phyloP scores from a whole-genome alignment of 23 red algal species.

The Gracilaria domingensis region DNA sequence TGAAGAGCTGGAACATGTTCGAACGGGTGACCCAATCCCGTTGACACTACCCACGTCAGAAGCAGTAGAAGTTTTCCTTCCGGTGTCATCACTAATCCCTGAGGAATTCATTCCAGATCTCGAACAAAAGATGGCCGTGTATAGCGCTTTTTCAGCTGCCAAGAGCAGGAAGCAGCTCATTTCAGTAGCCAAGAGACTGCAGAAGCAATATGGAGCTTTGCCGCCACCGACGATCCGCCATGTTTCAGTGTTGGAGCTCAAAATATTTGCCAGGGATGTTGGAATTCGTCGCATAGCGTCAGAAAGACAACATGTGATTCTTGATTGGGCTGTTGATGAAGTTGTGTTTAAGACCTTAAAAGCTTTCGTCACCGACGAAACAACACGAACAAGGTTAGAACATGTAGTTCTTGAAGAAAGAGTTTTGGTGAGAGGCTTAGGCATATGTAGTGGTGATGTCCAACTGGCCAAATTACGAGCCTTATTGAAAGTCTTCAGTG shows the following conservation, averaged over 20 bases:
- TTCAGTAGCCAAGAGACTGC: constrained; percentile 19
- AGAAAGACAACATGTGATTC: constrained; percentile 76
- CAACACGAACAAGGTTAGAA: constrained; percentile 34
- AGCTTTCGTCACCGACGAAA: constrained; percentile 53
- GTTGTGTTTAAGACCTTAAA: constrained; percentile 31
- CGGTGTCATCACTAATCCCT: constrained; percentile 74
- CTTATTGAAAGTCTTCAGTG: constrained; percentile 43
- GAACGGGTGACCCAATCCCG: constrained; percentile 59
- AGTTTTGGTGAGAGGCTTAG: constrained; percentile 66
- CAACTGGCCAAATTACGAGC: constrained; percentile 58
- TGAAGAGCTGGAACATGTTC: constrained; percentile 72
- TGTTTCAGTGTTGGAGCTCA: constrained; percentile 60
- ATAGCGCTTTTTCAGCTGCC: constrained; percentile 35
- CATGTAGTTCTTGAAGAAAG: constrained; percentile 50
- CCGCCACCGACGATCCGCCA: constrained; percentile 52
- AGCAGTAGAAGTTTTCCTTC: constrained; percentile 63
- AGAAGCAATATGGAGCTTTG: constrained; percentile 55
- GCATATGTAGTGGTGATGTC: constrained; percentile 68
- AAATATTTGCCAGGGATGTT: constrained; percentile 51
- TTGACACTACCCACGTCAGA: constrained; percentile 39
- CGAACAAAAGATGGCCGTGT: constrained; percentile 74
- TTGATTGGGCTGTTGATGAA: constrained; percentile 74
- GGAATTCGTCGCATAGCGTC: constrained; percentile 60
- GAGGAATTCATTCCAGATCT: constrained; percentile 66
- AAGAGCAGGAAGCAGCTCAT: constrained; percentile 18